phyloP scores from a whole-genome alignment of 441 rosid species.

The Gossypium davidsonii region DNA sequence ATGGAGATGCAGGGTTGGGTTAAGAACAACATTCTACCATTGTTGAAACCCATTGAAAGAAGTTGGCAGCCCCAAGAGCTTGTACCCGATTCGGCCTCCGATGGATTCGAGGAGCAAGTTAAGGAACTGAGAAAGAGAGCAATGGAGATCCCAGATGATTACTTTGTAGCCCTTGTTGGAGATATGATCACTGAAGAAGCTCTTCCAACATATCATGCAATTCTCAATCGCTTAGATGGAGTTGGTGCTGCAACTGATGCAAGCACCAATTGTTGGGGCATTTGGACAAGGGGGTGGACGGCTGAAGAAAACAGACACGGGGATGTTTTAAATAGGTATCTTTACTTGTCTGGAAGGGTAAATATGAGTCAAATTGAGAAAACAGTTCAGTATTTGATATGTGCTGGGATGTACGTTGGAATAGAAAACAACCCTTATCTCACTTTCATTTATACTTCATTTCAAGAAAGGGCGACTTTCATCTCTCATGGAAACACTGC shows the following conservation, averaged over 20 bases:
- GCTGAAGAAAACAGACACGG: conserved; percentile 97
- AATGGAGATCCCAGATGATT: conserved; percentile 77
- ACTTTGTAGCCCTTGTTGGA: conserved; percentile 78
- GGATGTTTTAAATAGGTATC: conserved; percentile 78
- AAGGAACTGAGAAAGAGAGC: conserved; percentile 67
- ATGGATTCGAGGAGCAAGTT: conserved; percentile 75
- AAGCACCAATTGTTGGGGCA: conserved; percentile 75
- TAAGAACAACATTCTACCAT: conserved; percentile 52
- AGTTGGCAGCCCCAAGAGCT: conserved; percentile 93
- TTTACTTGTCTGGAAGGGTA: conserved; percentile 81
- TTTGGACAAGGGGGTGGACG: conserved; percentile 94
- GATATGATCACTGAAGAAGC: conserved; percentile 98
- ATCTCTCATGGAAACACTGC: conserved; percentile 14
- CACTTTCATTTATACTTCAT: conserved; percentile 29
- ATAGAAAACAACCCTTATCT: conserved; percentile 29
- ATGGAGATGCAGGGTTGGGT: conserved; percentile 85
- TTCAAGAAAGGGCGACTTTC: conserved; percentile 21
- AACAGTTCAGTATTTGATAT: conserved; percentile 86
- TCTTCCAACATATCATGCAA: conserved; percentile 84
- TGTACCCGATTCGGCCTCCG: conserved; percentile 73
- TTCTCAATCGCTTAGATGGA: conserved; percentile 76
- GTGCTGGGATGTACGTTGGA: conserved; percentile 61
- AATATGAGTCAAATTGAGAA: conserved; percentile 92
- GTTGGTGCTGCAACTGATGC: conserved; percentile 88
- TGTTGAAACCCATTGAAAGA: conserved; percentile 76